These are phyloP conservation scores for Fusarium sp. DNA, from an alignment of 2,329 filamentous ascomycete species.

Conservation along the genomic window DNA sequence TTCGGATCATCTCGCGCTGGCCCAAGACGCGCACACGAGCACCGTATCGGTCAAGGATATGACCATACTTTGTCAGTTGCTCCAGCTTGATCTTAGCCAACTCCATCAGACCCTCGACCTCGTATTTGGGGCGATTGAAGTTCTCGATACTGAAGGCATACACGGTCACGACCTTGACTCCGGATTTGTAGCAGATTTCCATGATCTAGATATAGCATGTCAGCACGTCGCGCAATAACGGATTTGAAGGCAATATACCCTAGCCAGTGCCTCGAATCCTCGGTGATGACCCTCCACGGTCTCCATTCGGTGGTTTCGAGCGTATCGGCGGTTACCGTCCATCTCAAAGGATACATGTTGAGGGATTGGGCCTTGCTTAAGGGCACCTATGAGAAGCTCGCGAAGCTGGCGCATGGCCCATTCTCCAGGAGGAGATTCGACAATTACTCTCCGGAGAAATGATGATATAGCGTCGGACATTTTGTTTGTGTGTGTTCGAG, in stretches of 20 bases:
- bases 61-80: conserved; percentile 92
- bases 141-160: conserved; percentile 99
- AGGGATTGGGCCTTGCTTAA: conserved; percentile 91
- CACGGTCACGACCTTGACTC: conserved; percentile 95
- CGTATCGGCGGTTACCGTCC: conserved; percentile 97
- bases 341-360: conserved; percentile 99
- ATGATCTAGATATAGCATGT: conserved; percentile 71
- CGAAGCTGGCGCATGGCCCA: conserved; percentile 84
- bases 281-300: conserved; percentile 96
- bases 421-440: conserved; percentile 90
- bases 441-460: conserved; percentile 73
- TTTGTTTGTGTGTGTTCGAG: conserved; percentile 3
- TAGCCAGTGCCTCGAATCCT: conserved; percentile 93
- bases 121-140: conserved; percentile 95
- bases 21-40: conserved; percentile 88
- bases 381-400: conserved; percentile 86
- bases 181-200: conserved; percentile 97
- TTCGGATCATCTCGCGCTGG: conserved; percentile 83
- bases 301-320: conserved; percentile 89
- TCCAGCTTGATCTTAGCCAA: conserved; percentile 95
- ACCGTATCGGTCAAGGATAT: conserved; percentile 91
- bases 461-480: conserved; percentile 67
- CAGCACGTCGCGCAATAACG: background rate
- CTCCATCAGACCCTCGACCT: conserved; percentile 97
- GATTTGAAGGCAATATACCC: conserved; percentile 69